Evolutionary conservation across 345 rosid genomes (phyloP).

Genomic region (Arabidopsis arenosa): DNA sequence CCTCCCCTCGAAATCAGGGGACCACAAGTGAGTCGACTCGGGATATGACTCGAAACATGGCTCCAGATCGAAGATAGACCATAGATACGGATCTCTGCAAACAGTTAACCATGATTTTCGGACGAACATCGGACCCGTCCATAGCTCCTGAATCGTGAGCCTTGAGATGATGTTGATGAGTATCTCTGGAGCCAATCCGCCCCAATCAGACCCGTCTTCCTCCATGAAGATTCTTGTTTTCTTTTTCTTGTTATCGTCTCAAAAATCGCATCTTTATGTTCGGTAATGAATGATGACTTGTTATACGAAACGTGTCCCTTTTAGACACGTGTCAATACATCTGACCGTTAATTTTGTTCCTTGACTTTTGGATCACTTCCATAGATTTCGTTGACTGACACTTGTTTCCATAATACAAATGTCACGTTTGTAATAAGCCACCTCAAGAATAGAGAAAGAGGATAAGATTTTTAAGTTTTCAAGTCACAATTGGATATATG

Average conservation of each 20-base stretch:
- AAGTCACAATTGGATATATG: conserved; percentile 25
- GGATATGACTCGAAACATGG: conserved; percentile 56
- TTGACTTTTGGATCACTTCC: conserved; percentile 32
- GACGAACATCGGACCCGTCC: conserved; percentile 82
- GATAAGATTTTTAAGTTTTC: conserved; percentile 29
- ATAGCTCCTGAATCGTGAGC: conserved; percentile 64
- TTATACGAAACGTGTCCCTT: conserved; percentile 3
- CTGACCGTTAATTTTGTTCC: conserved; percentile 34
- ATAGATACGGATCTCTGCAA: conserved; percentile 71
- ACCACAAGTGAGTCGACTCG: conserved; percentile 68
- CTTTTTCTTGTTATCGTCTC: conserved; percentile 3
- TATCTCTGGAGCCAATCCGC: conserved; percentile 74
- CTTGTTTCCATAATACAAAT: conserved; percentile 20
- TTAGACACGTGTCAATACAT: conserved; percentile 25
- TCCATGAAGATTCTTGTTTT: conserved; percentile 14
- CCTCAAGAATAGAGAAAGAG: conserved; percentile 24
- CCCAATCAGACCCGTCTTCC: conserved; percentile 59
- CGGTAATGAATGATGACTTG: conserved; percentile 1
- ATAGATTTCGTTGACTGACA: conserved; percentile 5
- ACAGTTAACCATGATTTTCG: conserved; percentile 74
- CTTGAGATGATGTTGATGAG: conserved; percentile 72
- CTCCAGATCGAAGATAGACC: conserved; percentile 70
- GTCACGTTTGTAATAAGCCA: conserved; percentile 15
- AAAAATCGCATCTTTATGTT: conserved; percentile 13
- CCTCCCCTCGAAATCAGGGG: conserved; percentile 65